Evolutionary conservation across 441 rosid species (phyloP).

Genomic region (Breynia disticha): DNA sequence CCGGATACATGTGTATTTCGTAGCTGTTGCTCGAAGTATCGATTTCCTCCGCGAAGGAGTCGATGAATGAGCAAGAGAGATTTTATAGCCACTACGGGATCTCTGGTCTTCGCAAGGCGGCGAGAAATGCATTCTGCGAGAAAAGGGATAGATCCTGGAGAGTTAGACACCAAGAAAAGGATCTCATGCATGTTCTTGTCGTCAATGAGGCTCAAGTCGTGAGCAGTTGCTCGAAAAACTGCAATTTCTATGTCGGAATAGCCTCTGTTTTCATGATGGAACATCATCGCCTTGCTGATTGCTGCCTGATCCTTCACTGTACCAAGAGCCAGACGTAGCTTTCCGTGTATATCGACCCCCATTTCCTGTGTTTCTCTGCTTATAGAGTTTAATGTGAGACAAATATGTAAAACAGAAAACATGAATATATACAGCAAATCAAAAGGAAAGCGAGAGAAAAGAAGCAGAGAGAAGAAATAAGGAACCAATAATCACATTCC

Average conservation of each 20-base stretch:
- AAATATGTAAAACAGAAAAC: constrained; percentile 2
- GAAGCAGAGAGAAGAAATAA: constrained; percentile 1
- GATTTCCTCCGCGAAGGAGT: constrained; percentile 71
- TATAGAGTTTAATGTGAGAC: neutral
- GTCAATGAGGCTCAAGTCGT: constrained; percentile 43
- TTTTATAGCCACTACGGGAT: constrained; percentile 58
- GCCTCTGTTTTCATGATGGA: constrained; percentile 26
- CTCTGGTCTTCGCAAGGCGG: constrained; percentile 63
- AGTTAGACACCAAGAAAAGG: constrained; percentile 64
- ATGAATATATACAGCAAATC: constrained; percentile 13
- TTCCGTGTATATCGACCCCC: constrained; percentile 44
- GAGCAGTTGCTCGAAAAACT: constrained; percentile 66
- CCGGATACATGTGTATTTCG: constrained; percentile 49
- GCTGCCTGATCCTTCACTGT: constrained; percentile 64
- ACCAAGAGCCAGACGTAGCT: constrained; percentile 48
- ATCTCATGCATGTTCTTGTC: constrained; percentile 72
- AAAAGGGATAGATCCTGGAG: constrained; percentile 49
- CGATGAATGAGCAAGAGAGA: constrained; percentile 62
- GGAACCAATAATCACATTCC: constrained; percentile 17
- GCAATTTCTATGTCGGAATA: constrained; percentile 58
- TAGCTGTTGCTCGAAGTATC: constrained; percentile 52
- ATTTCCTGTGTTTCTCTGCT: constrained; percentile 11
- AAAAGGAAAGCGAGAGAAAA: neutral
- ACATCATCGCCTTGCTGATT: constrained; percentile 60
- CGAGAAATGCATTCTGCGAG: constrained; percentile 65